Evolutionary conservation across 2,329 filamentous ascomycete genomes (phyloP), one percentile per base, ranked within the genome.

Genomic region (Sporothrix pallida): DNA sequence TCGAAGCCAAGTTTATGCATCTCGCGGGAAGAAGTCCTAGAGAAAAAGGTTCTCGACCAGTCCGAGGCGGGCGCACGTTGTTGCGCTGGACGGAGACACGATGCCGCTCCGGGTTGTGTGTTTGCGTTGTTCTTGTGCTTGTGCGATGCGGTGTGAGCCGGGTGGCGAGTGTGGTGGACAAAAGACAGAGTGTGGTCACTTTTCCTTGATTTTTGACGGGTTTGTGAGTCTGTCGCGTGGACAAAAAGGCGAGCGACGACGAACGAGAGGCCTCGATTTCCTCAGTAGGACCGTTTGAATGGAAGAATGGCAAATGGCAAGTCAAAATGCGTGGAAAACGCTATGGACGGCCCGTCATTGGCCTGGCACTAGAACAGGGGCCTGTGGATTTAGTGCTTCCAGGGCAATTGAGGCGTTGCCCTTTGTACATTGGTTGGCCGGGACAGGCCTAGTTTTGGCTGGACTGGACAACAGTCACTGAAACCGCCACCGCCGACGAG

Each of bases 341-440:
- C 60, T 26, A 67, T 37, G 31, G 31, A 17, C 62, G 62, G 62
- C 62, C 62, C 62, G 42, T 67, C 42, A 65, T 65, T 67, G 62
- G 62, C 20, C 17, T 48, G 20, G 42, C 62, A 67, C 62, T 48
- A 67, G 42, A 20, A 63, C 58, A 44, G 37, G 31, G 31, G 9
- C 9, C 46, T 13, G 46, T 48, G 46, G 31, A 37, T 48, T 3
- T 12, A 17, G 46, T 48, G 10, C 46, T 48, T 13, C 15, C 58
- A 42, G 58, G 13, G 1, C 58, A 10, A 3, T 37, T 3, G 4
- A 37, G 31, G 31, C 13, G 56, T 8, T 26, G 10, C 2, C 56
- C 5, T 10, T 26, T 42, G 17, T 46, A n/a, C 2, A 26, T 48
- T 67, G 62, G 62, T 65, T 50, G 65, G 65, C 23, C 46, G 65